Base-by-base conservation (phyloP, 140 eudicot species). In the Erigeron philadelphicus region DNA sequence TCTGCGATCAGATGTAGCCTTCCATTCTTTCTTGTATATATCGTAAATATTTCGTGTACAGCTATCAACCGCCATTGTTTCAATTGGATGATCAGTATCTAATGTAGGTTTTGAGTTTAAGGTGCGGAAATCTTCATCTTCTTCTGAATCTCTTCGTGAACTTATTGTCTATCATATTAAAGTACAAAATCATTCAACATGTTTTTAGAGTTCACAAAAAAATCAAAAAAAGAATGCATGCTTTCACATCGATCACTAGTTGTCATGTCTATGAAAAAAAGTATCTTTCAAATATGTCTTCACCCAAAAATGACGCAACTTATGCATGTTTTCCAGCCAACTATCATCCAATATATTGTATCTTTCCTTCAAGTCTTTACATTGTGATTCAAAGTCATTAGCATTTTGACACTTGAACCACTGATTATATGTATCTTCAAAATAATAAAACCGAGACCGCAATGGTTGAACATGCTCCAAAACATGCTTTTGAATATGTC, bases 181-280 rank as follows among this genome's bases (percentile, higher is more conserved):
- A 45, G 11, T 45, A 45, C 49, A 45, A 45, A 45, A 5, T 45
- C 49, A 45, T 0, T 45, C 9, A 45, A 45, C 49, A 45, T 49
- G 55, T 18, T 49, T 49, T 11, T 49, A 49, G 55, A 49, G 17
- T 16, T 55, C 23, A 55, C 61, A 55, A 16, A 55, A 3, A 9
- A 35, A 55, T 16, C 35, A 55, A 55, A 55, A 55, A 55, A 55
- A 6, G 31, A 55, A 17, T 55, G 23, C 7, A 55, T 55, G 31
- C 61, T 55, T 18, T 55, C 61, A 7, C 61, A n/a, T 16, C 61
- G 23, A 15, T 35, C 61, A 55, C 61, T 55, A 15, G 61, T 55
- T 15, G 35, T 55, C 61, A 66, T 66, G 58, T 45, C 71, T 18
- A 45, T 40, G 2, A 64, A 64, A 64, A 64, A 64, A 64, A 4